Evolutionary conservation across 139 green algal species (phyloP), one percentile per base, ranked within the genome.

Genomic region (Chlorella sp.): DNA sequence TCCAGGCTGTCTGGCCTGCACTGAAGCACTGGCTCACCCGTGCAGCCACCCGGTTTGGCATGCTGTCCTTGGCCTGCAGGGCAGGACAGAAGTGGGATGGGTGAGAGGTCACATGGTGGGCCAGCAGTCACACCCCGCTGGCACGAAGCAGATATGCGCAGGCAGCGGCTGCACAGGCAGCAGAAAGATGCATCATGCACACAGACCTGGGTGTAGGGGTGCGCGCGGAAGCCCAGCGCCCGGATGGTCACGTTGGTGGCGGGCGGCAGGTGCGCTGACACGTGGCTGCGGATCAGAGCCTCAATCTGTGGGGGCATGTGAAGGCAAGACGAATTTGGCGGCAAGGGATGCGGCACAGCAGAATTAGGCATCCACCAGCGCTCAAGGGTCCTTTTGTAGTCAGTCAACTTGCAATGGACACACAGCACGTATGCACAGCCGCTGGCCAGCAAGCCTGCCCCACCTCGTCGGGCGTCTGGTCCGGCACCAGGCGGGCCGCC

Each of bases 401-500:
- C n/a, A n/a, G n/a, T n/a, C n/a, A n/a, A n/a, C n/a, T n/a, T n/a
- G n/a, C n/a, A n/a, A n/a, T n/a, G n/a, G n/a, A n/a, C n/a, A n/a
- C n/a, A n/a, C n/a, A n/a, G n/a, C n/a, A n/a, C n/a, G n/a, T n/a
- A n/a, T n/a, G 12, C 11, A 60, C 51, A 60, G 51, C 51, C 51
- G 11, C 51, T 62, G 15, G 87, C 36, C 68, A 74, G 68, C 67
- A 1, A 32, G 60, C 21, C 51, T 89, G 78, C 4, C 68, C 30
- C 81, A 64, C 26, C 86, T 87, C 81, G 85, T 76, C 82, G 1
- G 90, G 90, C 15, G 30, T 63, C 78, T 93, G 91, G 32, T 87
- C 82, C 9, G 92, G 87, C n/a, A 95, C 93, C 65, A 95, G 87
- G 7, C 93, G 79, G 38, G 86, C 91, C 11, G 88, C 88, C 12